Base-by-base conservation (phyloP, 768 basidiomycete genomes). In the Boletus pseudo-olivaceus region DNA sequence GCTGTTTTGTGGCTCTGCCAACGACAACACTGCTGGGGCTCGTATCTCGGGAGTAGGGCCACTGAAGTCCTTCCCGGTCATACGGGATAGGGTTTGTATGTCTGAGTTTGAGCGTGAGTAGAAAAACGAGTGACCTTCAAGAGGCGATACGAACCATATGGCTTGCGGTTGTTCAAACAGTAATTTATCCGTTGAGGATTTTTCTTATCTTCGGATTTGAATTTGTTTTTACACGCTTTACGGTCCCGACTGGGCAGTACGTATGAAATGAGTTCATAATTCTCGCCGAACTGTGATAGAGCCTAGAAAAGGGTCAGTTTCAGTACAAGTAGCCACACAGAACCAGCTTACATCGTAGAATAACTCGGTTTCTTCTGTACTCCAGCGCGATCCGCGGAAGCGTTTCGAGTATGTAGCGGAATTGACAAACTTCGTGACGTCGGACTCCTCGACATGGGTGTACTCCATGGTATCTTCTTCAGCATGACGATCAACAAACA, bases 181-280 rank as follows among this genome's bases (percentile, higher is more conserved):
- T 81, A 76, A 55, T 84, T 87, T 53, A 96, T 88, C 44, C 86
- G 77, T n/a, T 78, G 79, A 29, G 84, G 78, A 67, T 94, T 87
- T 67, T 82, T 83, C 72, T 81, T 90, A 67, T 94, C 93, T 68
- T 96, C 94, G 0, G 84, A 79, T 63, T 91, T 94, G 76, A 93
- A 96, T 66, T 96, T 96, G 69, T 90, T 88, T 72, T 92, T 93
- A 70, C 94, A 93, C 27, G 93, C 86, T 64, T 88, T 91, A 19
- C 93, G 80, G 64, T 92, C 89, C 15, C 93, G 85, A 17, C 87
- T 86, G 37, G 91, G 90, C 19, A 96, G 78, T 12, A 93, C 78
- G 61, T 85, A 85, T 3, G 93, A 89, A 56, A 96, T 93, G 39
- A 95, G 79, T 67, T 95, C 93, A 64, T 95, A 96, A 62, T 95